These are phyloP conservation scores for Metschnikowia continentalis DNA, from an alignment of 805 yeast species.

Conservation along the genomic window DNA sequence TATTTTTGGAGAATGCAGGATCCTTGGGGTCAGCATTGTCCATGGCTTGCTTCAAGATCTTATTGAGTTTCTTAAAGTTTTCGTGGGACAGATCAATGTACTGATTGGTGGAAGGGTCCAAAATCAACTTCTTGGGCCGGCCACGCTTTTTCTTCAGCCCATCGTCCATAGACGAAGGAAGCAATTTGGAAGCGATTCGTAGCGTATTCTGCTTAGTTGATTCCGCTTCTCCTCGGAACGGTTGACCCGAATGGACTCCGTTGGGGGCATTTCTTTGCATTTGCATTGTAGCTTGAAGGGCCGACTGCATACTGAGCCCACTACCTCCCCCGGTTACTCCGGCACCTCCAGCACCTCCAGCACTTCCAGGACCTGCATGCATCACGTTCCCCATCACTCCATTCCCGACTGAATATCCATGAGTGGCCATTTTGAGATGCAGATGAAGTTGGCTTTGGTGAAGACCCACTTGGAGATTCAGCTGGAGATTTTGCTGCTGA, in stretches of 20 bases:
- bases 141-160: conserved; percentile 35
- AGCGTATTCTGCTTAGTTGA: background rate
- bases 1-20: background rate
- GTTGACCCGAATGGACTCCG: background rate
- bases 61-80: conserved; percentile 38
- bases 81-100: conserved; percentile 41
- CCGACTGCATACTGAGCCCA: conserved; percentile 1
- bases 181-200: conserved; percentile 8
- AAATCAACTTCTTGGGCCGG: conserved; percentile 38
- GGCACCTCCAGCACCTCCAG: too few species aligned
- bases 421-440: background rate
- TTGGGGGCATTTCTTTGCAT: conserved; percentile 3
- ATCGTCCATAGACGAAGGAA: conserved; percentile 9
- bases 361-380: background rate
- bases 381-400: background rate
- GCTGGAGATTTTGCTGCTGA: conserved; percentile 5
- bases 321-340: background rate
- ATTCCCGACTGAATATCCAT: background rate
- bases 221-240: conserved; percentile 3
- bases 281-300: conserved; percentile 5
- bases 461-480: too few species aligned
- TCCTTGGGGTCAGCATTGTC: conserved; percentile 6
- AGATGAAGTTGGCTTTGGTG: conserved; percentile 9
- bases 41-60: conserved; percentile 20
- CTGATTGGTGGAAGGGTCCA: conserved; percentile 39